A percentile compares a stretch with the other conserved stretches of the same genome.
Conservation (phyloP, 345 rosid species). For the Geranium brycei region DNA sequence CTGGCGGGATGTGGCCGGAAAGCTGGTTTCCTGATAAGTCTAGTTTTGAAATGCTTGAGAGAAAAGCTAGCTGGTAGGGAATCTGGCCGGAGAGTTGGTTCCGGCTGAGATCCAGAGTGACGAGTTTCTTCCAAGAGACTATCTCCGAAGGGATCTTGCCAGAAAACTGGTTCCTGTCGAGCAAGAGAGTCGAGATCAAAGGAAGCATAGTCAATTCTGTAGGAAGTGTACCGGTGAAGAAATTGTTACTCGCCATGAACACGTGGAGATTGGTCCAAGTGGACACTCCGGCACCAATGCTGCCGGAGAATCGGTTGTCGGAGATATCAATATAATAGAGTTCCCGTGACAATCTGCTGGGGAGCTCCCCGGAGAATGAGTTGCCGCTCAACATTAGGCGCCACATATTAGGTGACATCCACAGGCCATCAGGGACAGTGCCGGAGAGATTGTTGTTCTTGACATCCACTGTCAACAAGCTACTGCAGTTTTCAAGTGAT, state of each 20-base stretch:
- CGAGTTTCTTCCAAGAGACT: constrained; percentile 32
- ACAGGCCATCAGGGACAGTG: constrained; percentile 33
- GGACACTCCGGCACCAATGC: constrained; percentile 20
- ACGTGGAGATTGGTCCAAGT: constrained; percentile 25
- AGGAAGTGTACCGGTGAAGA: constrained; percentile 33
- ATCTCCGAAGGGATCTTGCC: constrained; percentile 36
- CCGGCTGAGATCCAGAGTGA: constrained; percentile 25
- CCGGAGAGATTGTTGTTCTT: constrained; percentile 29
- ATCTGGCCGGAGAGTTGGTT: constrained; percentile 40
- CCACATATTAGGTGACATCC: constrained; percentile 23
- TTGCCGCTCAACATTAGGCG: constrained; percentile 19
- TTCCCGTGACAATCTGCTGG: constrained; percentile 18
- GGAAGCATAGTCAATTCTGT: constrained; percentile 30
- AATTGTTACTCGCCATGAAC: constrained; percentile 41
- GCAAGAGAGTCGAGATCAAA: constrained; percentile 19
- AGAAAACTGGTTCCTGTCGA: constrained; percentile 34
- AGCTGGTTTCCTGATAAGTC: constrained; percentile 43
- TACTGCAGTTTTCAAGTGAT: constrained; percentile 41
- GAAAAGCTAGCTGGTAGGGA: constrained; percentile 22
- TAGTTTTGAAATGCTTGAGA: constrained; percentile 21
- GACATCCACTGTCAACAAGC: constrained; percentile 6
- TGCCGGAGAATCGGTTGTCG: constrained; percentile 39
- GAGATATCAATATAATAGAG: constrained; percentile 25
- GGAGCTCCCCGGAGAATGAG: constrained; percentile 39
- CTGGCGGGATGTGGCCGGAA: constrained; percentile 38